phyloP scores from a whole-genome alignment of 2,329 filamentous ascomycete genomes.

The Exophiala calicioides region DNA sequence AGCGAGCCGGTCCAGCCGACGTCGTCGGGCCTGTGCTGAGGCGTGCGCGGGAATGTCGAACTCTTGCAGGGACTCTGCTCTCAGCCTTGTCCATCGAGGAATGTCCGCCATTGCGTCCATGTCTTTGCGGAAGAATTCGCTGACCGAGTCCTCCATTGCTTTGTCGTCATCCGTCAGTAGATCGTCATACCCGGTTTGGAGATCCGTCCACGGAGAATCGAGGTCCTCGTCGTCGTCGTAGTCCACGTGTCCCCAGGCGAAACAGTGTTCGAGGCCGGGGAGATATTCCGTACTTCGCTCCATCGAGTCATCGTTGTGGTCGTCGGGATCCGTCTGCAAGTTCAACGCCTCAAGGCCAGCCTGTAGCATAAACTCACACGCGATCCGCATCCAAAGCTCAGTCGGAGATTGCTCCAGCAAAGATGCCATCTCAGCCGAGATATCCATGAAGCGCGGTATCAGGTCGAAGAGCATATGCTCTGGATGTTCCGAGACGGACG shows the following conservation, averaged over 20 bases:
- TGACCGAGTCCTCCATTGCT: constrained; percentile 14
- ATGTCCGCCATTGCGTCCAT: neutral
- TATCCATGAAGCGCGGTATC: constrained; percentile 26
- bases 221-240: constrained; percentile 4
- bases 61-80: constrained; percentile 19
- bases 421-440: constrained; percentile 24
- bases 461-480: constrained; percentile 16
- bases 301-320: no score
- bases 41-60: constrained; percentile 17
- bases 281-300: neutral
- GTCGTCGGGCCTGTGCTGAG: constrained; percentile 7
- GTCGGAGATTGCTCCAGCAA: constrained; percentile 7
- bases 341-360: constrained; percentile 20
- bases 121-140: constrained; percentile 14
- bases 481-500: neutral
- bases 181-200: no score
- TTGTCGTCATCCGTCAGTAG: no score
- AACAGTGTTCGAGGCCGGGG: constrained; percentile 25
- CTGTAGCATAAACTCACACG: constrained; percentile 27
- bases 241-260: constrained; percentile 29
- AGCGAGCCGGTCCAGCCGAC: constrained; percentile 21
- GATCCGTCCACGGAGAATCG: no score
- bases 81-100: constrained; percentile 20
- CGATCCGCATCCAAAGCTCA: constrained; percentile 27
- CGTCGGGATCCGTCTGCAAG: no score